Percentiles rank a stretch among this genome's conserved stretches.
These are phyloP conservation scores for Phyllosticta capitalensis DNA, from an alignment of 2,329 filamentous ascomycete species.

Conservation along the genomic window DNA sequence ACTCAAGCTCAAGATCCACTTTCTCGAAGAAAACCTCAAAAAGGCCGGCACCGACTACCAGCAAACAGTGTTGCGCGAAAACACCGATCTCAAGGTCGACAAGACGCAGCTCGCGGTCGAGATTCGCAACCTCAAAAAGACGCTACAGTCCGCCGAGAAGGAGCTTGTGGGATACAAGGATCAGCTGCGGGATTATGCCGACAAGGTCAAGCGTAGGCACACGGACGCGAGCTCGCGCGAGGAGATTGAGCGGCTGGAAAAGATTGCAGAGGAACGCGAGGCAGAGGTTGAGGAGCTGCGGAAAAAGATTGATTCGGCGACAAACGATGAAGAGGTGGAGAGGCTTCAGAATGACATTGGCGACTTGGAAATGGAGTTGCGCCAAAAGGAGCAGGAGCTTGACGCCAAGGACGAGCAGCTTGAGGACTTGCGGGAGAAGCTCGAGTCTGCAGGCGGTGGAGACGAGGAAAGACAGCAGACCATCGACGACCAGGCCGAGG, in stretches of 20 bases:
- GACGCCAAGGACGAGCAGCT: constrained; percentile 31
- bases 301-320: constrained; percentile 24
- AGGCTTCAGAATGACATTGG: constrained; percentile 26
- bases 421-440: constrained; percentile 23
- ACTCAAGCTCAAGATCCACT: constrained; percentile 93
- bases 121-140: constrained; percentile 76
- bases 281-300: constrained; percentile 27
- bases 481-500: constrained; percentile 24
- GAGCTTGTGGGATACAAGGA: constrained; percentile 76
- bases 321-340: constrained; percentile 26
- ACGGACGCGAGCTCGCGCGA: constrained; percentile 60
- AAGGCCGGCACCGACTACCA: constrained; percentile 87
- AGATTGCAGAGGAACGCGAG: constrained; percentile 34
- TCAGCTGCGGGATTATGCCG: constrained; percentile 73
- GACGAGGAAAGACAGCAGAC: constrained; percentile 23
- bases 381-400: constrained; percentile 24
- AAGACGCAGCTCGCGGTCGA: constrained; percentile 84
- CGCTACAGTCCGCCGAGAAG: constrained; percentile 69
- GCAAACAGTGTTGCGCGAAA: constrained; percentile 81
- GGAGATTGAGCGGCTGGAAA: constrained; percentile 44
- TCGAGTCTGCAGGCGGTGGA: constrained; percentile 22
- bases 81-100: constrained; percentile 91
- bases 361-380: constrained; percentile 25
- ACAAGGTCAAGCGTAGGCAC: constrained; percentile 68
- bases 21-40: constrained; percentile 79